These are phyloP conservation scores for Candida incommunis DNA, from an alignment of 805 yeast genomes.

Conservation along the genomic window DNA sequence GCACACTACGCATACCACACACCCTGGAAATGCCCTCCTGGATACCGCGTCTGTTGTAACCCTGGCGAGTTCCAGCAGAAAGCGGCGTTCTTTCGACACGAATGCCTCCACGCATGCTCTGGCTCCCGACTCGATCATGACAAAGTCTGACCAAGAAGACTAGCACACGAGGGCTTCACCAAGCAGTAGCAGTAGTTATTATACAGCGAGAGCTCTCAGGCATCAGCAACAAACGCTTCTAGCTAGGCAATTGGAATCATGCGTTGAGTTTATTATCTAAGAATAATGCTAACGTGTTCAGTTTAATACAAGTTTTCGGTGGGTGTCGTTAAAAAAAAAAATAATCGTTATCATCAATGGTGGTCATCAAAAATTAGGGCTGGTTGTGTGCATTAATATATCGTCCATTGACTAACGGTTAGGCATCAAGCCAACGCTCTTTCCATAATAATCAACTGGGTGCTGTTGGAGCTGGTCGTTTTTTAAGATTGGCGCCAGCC, in stretches of 20 bases:
- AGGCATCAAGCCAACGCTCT: too few relatives aligned
- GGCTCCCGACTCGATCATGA: conserved; percentile 19
- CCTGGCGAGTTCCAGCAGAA: conserved; percentile 18
- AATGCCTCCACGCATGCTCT: conserved; percentile 23
- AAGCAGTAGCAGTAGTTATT: too few relatives aligned
- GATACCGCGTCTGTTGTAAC: conserved; percentile 25
- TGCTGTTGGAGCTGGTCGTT: too few relatives aligned
- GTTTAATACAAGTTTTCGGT: not conserved
- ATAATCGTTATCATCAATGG: too few relatives aligned
- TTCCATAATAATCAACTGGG: too few relatives aligned
- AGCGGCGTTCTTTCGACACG: conserved; percentile 21
- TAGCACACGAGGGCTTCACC: too few relatives aligned
- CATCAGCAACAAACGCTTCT: too few relatives aligned
- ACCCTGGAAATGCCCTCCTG: not conserved
- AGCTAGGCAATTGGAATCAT: not conserved
- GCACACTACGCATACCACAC: not conserved
- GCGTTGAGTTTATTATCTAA: not conserved
- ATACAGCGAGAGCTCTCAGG: too few relatives aligned
- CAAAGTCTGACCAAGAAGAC: conserved; percentile 7
- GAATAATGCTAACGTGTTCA: not conserved
- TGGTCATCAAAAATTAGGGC: too few relatives aligned
- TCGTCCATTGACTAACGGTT: too few relatives aligned
- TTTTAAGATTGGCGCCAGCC: not conserved
- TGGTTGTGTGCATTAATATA: too few relatives aligned
- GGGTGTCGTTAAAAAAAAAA: too few relatives aligned